Evolutionary conservation across 2,329 filamentous ascomycete genomes (phyloP), one percentile per base, ranked within the genome.

Genomic region (Arachnopeziza araneosa): DNA sequence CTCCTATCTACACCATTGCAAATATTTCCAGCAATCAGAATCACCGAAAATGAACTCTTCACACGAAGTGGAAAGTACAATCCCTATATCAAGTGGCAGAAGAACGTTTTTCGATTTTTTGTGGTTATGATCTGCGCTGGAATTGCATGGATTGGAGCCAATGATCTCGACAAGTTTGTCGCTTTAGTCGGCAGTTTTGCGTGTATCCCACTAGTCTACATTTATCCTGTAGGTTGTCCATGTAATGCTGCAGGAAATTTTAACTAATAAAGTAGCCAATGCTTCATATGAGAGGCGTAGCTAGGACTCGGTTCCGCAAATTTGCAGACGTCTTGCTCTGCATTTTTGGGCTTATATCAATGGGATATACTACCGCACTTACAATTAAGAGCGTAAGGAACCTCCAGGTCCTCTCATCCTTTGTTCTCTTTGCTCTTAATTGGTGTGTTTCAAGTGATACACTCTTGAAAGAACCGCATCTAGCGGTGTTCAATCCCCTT

Each of bases 81-180:
- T 72, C 93, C 92, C 0, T 95, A 91, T 72, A 96, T 99, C 80
- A 99, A 99, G 79, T 99, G 95, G 95, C 90, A 98, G 81, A 99
- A 99, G 85, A 99, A 99, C 69, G 79, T 89, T 36, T 99, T 96
- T 79, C 88, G 95, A 58, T 99, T 98, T 80, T 87, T 93, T 71
- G 85, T 97, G 64, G 95, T 98, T 55, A 84, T 90, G 70, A 75
- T 95, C 24, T 98, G 95, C 71, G 90, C 93, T 0, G 76, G 86
- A 60, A 89, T 99, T 66, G 93, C 93, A 1, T 99, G 92, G 91
- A 86, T 88, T 52, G 95, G 95, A 63, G 93, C 95, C 2, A 90
- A 91, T 67, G 88, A 98, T 75, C 78, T 99, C 58, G 95, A 99
- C 78, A 98, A 98, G 76, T 99, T 99, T 74, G 96, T 99, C 32